phyloP scores from a whole-genome alignment of 306 rosid species.

The Cercis canadensis region DNA sequence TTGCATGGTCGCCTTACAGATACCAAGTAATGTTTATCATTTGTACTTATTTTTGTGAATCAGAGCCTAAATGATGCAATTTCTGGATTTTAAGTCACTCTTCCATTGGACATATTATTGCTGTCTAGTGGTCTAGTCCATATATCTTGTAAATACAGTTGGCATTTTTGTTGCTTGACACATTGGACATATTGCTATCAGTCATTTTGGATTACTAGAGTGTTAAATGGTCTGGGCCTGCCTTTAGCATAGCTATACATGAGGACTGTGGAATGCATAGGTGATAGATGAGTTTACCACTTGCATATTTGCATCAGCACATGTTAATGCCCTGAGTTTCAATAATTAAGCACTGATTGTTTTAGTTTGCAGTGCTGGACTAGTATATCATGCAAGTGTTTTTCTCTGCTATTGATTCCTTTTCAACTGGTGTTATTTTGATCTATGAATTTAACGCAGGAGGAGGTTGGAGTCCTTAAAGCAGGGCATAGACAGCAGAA shows the following conservation, averaged over 20 bases:
- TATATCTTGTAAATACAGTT: slow-evolving; percentile 8
- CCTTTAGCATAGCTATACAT: too few species aligned
- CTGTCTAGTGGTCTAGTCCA: not conserved
- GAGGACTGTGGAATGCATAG: not conserved
- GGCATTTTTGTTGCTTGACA: slow-evolving; percentile 11
- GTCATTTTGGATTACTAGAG: not conserved
- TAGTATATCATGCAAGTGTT: slow-evolving; percentile 12
- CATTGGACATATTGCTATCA: slow-evolving; percentile 15
- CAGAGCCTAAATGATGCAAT: slow-evolving; percentile 19
- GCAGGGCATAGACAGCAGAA: slow-evolving; percentile 70
- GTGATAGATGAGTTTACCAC: slow-evolving; percentile 22
- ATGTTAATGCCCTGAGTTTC: slow-evolving; percentile 2
- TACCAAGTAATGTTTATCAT: slow-evolving; percentile 62
- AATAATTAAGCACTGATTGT: not conserved
- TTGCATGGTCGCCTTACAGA: slow-evolving; percentile 89
- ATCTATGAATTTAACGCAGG: slow-evolving; percentile 50
- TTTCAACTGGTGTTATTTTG: slow-evolving; percentile 22
- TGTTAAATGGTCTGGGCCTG: slow-evolving; percentile 20
- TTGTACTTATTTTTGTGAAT: slow-evolving; percentile 9
- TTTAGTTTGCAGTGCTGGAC: slow-evolving; percentile 20
- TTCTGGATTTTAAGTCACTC: not conserved
- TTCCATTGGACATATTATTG: too few species aligned
- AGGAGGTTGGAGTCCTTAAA: slow-evolving; percentile 78
- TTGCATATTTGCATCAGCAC: not conserved
- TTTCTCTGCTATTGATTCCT: slow-evolving; percentile 15